phyloP scores from a whole-genome alignment of 768 basidiomycete species.

The Neoboletus brunneissimus region DNA sequence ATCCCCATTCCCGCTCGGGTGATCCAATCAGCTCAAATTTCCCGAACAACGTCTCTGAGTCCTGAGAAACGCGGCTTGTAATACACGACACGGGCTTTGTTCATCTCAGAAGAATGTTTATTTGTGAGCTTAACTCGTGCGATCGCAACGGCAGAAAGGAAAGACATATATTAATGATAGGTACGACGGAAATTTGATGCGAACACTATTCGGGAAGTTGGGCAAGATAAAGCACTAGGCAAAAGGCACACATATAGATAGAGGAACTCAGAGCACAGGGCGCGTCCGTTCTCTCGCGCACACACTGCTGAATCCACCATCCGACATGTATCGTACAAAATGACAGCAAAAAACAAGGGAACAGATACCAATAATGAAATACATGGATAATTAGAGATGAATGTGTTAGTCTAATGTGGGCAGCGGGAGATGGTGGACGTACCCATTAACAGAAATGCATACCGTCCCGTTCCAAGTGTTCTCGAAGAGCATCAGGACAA shows the following conservation, averaged over 20 bases:
- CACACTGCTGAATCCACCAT: too few relatives aligned
- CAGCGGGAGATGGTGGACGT: neutral
- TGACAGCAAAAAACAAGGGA: neutral
- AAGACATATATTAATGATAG: neutral
- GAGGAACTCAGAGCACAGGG: too few relatives aligned
- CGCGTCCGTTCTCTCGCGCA: too few relatives aligned
- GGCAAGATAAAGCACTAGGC: neutral
- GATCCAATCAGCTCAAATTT: neutral
- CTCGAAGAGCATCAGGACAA: neutral
- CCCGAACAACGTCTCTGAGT: too few relatives aligned
- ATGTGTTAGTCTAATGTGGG: neutral
- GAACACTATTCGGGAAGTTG: neutral
- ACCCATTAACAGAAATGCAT: neutral
- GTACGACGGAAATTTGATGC: neutral
- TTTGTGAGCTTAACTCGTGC: neutral
- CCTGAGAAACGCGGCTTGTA: too few relatives aligned
- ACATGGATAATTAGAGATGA: neutral
- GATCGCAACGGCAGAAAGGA: neutral
- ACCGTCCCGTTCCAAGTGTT: neutral
- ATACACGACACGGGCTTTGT: neutral
- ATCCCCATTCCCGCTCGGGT: neutral
- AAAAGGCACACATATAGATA: too few relatives aligned
- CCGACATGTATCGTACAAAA: conserved; percentile 7
- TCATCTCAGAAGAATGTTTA: neutral
- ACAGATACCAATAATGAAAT: neutral